Evolutionary conservation across 2,329 filamentous ascomycete genomes (phyloP), one percentile per base, ranked within the genome.

Genomic region (Thyridium curvatum): DNA sequence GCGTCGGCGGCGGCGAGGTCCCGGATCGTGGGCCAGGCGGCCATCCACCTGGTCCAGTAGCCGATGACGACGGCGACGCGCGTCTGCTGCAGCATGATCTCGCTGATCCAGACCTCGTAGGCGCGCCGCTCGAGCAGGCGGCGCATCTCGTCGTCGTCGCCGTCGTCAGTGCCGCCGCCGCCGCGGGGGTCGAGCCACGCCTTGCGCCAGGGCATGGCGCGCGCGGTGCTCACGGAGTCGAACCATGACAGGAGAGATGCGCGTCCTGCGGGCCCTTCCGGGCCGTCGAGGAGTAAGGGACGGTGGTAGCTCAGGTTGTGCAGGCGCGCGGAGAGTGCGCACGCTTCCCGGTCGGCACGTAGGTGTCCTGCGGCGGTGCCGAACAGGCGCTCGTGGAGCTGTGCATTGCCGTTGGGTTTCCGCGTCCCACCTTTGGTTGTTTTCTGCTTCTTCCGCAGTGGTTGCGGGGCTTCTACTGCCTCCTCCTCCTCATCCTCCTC

Each of bases 51-150:
- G 21, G 71, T 75, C 73, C 77, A 82, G 53, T 82, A 82, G 35
- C 72, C 74, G 15, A 80, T 72, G 1, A 81, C 78, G 7, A 71
- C 72, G 3, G 72, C 68, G 4, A 82, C 78, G 18, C 78, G 73
- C 2, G 78, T 82, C 57, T 82, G 78, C 54, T 82, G 78, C 10
- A 82, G 66, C 78, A 82, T 82, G 47, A 81, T 74, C 59, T 82
- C 78, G 50, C 72, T 77, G 51, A 82, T 79, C 74, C 77, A 82
- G 34, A 82, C 77, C 53, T 81, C 70, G 58, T 82, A 82, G 2
- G 77, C 78, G 35, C 78, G 70, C 21, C 60, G 66, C 41, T 72
- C 69, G 10, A 80, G 60, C 3, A 54, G 55, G n/a, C 41, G 34
- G 21, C 64, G 64, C 8, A 72, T 58, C n/a, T 60, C 56, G 2